Evolutionary conservation across 176 grass and related monocot genomes (phyloP), one percentile per base, ranked within the genome.

Genomic region (Metroxylon sagu): DNA sequence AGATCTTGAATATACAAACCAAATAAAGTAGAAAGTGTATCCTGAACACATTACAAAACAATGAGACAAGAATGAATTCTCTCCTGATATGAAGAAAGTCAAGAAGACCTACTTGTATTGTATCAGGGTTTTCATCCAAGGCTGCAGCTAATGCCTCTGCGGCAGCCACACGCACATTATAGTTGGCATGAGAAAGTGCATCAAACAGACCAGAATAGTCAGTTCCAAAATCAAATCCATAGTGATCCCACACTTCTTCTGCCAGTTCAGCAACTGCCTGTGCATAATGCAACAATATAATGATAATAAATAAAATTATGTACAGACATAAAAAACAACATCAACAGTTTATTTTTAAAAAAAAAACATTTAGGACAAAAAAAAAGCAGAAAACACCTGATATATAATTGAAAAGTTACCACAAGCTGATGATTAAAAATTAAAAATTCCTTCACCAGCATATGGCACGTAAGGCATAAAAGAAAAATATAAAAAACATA

Each of bases 111-210:
- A 91, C 92, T 80, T 90, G 87, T 64, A 90, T 91, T 68, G 85
- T 90, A 31, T 79, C 80, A 54, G 73, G 81, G 64, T 80, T 77
- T 88, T 97, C 92, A 80, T 97, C 87, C 75, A 97, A 73, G 8
- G 87, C 87, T 28, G 87, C 92, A 74, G 92, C 81, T 75, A 97
- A 72, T 74, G 92, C 87, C 76, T 97, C 92, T 18, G 92, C 92
- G 69, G 92, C 79, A 48, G 92, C 87, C 57, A 74, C 75, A 67
- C 87, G 81, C 18, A 97, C 92, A 75, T 91, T 91, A 64, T 85
- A 83, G 78, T 97, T 90, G 69, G 75, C 65, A 75, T 97, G 92
- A 54, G 78, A 88, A 78, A 97, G 83, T 17, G 78, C 83, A 55
- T 85, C 69, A 57, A 88, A 87, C 66, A 97, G 77, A 74, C 81